These are phyloP conservation scores for Lagerstroemia speciosa DNA, from an alignment of 345 rosid species.

Conservation along the genomic window DNA sequence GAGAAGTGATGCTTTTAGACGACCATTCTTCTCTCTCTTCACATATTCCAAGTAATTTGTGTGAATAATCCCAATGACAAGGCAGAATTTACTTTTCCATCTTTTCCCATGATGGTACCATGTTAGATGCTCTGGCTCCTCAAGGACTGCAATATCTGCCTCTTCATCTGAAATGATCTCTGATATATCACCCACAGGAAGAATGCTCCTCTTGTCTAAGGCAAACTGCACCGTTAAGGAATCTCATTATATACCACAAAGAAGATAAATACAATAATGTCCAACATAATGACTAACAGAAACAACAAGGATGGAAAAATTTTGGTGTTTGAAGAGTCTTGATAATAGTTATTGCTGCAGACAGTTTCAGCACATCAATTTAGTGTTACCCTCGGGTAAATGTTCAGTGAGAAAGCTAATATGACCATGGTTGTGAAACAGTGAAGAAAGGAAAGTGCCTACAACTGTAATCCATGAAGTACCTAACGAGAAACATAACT, in stretches of 20 bases:
- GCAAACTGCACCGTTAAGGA: constrained; percentile 43
- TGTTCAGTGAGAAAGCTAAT: neutral
- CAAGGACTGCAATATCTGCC: constrained; percentile 87
- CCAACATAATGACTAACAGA: constrained; percentile 43
- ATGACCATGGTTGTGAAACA: constrained; percentile 9
- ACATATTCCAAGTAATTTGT: constrained; percentile 93
- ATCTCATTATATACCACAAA: neutral
- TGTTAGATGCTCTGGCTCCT: constrained; percentile 97
- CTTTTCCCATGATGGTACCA: constrained; percentile 98
- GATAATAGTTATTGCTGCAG: constrained; percentile 21
- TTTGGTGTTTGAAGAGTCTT: constrained; percentile 50
- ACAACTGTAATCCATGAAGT: constrained; percentile 47
- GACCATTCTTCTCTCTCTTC: constrained; percentile 78
- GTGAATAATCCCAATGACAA: constrained; percentile 72
- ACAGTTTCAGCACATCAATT: neutral
- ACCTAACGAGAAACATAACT: constrained; percentile 4
- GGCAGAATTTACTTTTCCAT: constrained; percentile 79
- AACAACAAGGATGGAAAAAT: neutral
- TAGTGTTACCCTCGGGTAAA: neutral
- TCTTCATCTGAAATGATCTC: constrained; percentile 68
- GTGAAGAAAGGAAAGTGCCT: constrained; percentile 12
- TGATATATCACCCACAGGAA: constrained; percentile 78
- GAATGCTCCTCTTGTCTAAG: constrained; percentile 81
- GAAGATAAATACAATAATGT: constrained; percentile 16
- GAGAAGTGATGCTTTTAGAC: constrained; percentile 49